These are phyloP conservation scores for Penicillium atrosanguineum DNA, from an alignment of 495 filamentous ascomycete genomes.

Conservation along the genomic window DNA sequence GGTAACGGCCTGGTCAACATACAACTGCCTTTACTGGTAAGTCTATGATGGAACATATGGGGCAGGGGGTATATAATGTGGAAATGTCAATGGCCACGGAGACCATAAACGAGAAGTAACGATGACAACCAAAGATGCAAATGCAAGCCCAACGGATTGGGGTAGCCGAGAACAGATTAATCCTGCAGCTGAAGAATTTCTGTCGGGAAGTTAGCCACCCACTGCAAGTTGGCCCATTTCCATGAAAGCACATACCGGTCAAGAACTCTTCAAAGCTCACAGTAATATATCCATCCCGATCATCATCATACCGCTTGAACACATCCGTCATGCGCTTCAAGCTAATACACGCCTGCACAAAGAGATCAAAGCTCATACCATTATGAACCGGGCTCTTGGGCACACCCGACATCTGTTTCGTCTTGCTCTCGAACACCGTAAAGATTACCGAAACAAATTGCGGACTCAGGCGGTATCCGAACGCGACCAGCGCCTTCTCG, in stretches of 20 bases:
- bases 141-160: not conserved
- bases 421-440: constrained; percentile 57
- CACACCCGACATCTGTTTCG: constrained; percentile 27
- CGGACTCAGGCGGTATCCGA: constrained; percentile 86
- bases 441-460: constrained; percentile 83
- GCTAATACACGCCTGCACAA: constrained; percentile 95
- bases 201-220: constrained; percentile 10
- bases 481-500: constrained; percentile 85
- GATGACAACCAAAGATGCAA: not conserved
- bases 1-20: constrained; percentile 11
- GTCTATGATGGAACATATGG: constrained; percentile 14
- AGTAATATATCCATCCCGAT: constrained; percentile 88
- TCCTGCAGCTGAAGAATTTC: constrained; percentile 45
- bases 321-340: constrained; percentile 98
- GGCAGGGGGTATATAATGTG: constrained; percentile 18
- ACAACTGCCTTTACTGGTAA: constrained; percentile 6
- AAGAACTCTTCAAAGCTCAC: constrained; percentile 80
- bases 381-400: constrained; percentile 40
- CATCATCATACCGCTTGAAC: constrained; percentile 98
- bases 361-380: constrained; percentile 92
- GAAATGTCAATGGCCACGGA: not conserved
- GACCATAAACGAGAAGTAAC: not conserved
- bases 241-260: constrained; percentile 48
- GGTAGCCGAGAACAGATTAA: constrained; percentile 8
- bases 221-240: not conserved